These are phyloP conservation scores for Chalaropsis ovoidea DNA, from an alignment of 2,329 filamentous ascomycete genomes.

Conservation along the genomic window DNA sequence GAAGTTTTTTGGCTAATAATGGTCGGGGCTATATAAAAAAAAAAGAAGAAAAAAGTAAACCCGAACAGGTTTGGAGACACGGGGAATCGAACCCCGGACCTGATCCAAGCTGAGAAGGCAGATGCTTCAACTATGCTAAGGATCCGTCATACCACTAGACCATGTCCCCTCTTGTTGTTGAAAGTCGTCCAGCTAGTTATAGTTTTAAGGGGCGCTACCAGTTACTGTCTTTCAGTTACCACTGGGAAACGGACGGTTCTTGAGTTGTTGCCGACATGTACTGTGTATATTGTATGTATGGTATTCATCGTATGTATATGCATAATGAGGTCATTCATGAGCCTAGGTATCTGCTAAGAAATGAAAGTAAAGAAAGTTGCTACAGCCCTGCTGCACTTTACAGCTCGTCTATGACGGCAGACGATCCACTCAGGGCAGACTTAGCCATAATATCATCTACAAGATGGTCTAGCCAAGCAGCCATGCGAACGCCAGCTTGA, in stretches of 20 bases:
- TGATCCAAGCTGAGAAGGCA: constrained; percentile 16
- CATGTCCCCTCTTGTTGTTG: constrained; percentile 8
- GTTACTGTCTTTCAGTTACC: no score
- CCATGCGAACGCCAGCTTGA: constrained; percentile 58
- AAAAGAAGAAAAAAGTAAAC: background rate
- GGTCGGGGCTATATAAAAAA: no score
- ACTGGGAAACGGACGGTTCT: no score
- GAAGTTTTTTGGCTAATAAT: no score
- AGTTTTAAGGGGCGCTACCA: background rate
- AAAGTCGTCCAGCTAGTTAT: no score
- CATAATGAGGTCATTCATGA: background rate
- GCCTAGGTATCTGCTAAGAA: background rate
- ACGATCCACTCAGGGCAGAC: constrained; percentile 20
- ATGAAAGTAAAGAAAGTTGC: background rate
- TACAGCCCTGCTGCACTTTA: background rate
- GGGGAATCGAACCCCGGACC: constrained; percentile 25
- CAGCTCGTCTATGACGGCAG: constrained; percentile 2
- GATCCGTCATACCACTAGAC: constrained; percentile 24
- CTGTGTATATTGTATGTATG: no score
- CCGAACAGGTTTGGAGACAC: constrained; percentile 20
- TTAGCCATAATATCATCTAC: constrained; percentile 33
- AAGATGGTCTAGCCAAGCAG: constrained; percentile 56
- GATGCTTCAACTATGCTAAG: constrained; percentile 19
- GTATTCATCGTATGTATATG: background rate
- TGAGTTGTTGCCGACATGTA: no score